These are phyloP conservation scores for Eimeria tenella DNA, from an alignment of 169 alveolate species.

Conservation along the genomic window DNA sequence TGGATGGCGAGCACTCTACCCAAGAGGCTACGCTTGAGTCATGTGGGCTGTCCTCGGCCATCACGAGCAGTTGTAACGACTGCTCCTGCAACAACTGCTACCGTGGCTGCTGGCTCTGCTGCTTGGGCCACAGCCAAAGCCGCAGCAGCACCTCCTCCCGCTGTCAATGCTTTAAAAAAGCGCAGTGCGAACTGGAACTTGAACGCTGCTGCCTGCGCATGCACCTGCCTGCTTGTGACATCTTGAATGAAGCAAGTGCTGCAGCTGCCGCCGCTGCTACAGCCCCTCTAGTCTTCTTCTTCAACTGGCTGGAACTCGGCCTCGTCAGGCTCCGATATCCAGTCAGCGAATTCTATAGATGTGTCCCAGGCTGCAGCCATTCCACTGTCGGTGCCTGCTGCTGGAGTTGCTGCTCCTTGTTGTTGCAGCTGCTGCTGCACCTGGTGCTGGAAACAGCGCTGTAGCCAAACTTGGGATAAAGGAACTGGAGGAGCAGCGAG, in stretches of 20 bases:
- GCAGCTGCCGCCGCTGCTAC: background rate
- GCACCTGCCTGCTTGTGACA: too few species aligned
- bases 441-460: slow-evolving; percentile 43
- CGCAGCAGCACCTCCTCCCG: too few species aligned
- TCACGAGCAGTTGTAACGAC: background rate
- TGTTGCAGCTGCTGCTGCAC: slow-evolving; percentile 43
- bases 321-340: slow-evolving; percentile 16
- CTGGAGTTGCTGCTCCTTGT: background rate
- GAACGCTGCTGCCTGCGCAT: too few species aligned
- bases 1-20: too few species aligned
- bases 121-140: too few species aligned
- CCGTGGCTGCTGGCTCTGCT: background rate
- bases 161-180: too few species aligned
- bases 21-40: too few species aligned
- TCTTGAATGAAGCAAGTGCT: background rate
- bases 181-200: too few species aligned
- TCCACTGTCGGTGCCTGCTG: background rate
- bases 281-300: background rate
- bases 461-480: background rate
- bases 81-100: background rate
- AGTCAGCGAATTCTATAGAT: background rate
- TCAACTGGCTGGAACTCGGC: background rate
- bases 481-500: slow-evolving; percentile 16
- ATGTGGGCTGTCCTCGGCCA: too few species aligned
- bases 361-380: slow-evolving; percentile 23